Base-by-base conservation (phyloP, 2,329 filamentous ascomycete species). In the Zymoseptoria passerinii region DNA sequence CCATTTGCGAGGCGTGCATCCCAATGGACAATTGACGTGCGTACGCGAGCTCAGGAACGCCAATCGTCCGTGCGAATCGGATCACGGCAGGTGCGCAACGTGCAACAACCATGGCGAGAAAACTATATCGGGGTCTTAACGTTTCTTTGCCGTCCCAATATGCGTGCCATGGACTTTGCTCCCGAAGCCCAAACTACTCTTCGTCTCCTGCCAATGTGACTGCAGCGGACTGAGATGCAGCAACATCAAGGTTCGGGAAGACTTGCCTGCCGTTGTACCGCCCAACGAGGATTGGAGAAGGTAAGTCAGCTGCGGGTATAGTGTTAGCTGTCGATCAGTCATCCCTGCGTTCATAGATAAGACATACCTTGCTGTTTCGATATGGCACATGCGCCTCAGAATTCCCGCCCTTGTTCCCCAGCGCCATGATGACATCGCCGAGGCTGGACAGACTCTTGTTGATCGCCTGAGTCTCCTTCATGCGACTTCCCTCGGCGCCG, bases 241-340 rank as follows among this genome's bases (percentile, higher is more conserved):
- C 73, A 99, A 96, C 94, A 99, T 99, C 68, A 99, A 86, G 0
- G 94, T 99, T 77, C 96, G 95, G 66, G 88, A 94, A 27, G 66
- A 66, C 53, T 72, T 72, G 57, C 69, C 70, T 48, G 66, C 70
- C n/a, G 67, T 65, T 73, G 96, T 96, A 16, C 94, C 94, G 3
- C 94, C 92, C 7, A 99, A 79, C 2, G 90, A 96, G 71, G 94
- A 95, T 82, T 97, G 90, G 44, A 99, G 81, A 52, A 99, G 81
- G 70, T 96, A 95, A 8, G 94, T 99, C 64, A 99, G 81, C 82
- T 88, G 53, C n/a, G n/a, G 19, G 18, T 10, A 50, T 7, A 1
- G 16, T 48, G 55, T 62, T 55, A 55, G 53, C 28, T 27, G 23
- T 35, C 2, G 40, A 52, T 40, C 52, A n/a, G 18, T 10, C 44